Base-by-base conservation (phyloP, 805 yeast genomes). In the Alloascoidea africana region DNA sequence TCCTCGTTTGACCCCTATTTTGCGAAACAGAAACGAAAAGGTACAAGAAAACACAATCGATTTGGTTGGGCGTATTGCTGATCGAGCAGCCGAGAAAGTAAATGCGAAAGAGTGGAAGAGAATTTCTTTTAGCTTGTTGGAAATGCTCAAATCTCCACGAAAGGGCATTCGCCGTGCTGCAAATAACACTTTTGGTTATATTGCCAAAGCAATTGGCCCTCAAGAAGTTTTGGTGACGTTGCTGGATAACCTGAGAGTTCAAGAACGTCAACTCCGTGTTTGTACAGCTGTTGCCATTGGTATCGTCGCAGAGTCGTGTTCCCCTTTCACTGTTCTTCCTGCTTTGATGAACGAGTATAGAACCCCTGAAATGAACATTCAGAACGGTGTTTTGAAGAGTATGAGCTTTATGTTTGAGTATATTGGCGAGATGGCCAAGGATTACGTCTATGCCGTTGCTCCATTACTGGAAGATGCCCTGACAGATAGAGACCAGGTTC, bases 271-370 rank as follows among this genome's bases (percentile, higher is more conserved):
- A 58, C 65, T 84, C 33, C 77, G 99, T 51, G 95, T 91, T 5
- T 89, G 96, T 54, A 85, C 97, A 0, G 96, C 98, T 4, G 96
- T 91, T 32, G 99, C 99, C 0, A 83, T 91, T 45, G 98, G 94
- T 27, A 86, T 91, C 46, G 94, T 91, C 5, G 97, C 97, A 0
- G 91, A 87, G 41, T 75, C 81, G 0, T 91, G 97, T 55, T 73
- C 84, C 0, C 95, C 97, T 0, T 91, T 82, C 56, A 84, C 96
- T 0, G 94, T 89, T 0, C 56, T 91, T 5, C 98, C 99, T 0
- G 94, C 95, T 0, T 60, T 91, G 37, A 82, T 91, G 94, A 86
- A 89, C 55, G 98, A 91, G 55, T 91, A 89, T 54, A 66, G 93
- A 39, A 79, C 83, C 2, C 96, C 95, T 0, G 96, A 87, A 43